Percentiles rank a stretch among this genome's conserved stretches.
phyloP scores from a whole-genome alignment of 2,329 filamentous ascomycete genomes.

The Colletotrichum tabaci region DNA sequence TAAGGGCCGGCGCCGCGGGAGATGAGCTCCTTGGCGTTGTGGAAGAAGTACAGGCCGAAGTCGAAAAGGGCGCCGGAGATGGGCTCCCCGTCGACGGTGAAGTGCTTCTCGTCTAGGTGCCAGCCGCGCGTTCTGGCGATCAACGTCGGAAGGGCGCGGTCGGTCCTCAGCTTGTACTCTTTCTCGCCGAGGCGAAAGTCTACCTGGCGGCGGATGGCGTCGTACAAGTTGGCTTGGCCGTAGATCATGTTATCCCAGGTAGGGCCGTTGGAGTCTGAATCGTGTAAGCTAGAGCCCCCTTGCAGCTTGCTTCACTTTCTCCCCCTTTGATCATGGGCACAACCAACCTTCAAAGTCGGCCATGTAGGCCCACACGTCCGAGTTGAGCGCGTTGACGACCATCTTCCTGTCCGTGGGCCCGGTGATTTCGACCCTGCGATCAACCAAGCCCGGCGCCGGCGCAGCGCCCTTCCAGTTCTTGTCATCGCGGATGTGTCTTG shows the following conservation, averaged over 20 bases:
- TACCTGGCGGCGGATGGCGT: constrained; percentile 86
- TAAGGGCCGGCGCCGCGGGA: constrained; percentile 85
- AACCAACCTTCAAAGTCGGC: constrained; percentile 80
- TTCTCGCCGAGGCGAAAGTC: constrained; percentile 92
- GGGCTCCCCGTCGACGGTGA: constrained; percentile 89
- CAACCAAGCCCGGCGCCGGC: constrained; percentile 86
- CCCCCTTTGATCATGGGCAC: fast-evolving
- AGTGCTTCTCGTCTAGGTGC: constrained; percentile 94
- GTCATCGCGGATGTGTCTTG: constrained; percentile 89
- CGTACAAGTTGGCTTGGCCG: constrained; percentile 91
- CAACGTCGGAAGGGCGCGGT: constrained; percentile 82
- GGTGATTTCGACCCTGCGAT: constrained; percentile 91
- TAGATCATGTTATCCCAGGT: constrained; percentile 98
- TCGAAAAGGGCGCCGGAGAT: constrained; percentile 90
- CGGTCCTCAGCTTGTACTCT: constrained; percentile 92
- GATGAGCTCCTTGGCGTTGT: constrained; percentile 88
- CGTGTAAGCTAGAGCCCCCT: neutral
- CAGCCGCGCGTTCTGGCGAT: constrained; percentile 90
- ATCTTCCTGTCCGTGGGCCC: constrained; percentile 94
- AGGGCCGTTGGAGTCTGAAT: constrained; percentile 81
- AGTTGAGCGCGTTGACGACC: constrained; percentile 92
- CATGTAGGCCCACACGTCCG: constrained; percentile 95
- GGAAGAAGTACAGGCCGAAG: constrained; percentile 95
- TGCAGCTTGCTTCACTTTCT: too few relatives aligned
- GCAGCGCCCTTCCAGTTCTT: constrained; percentile 88